Evolutionary conservation across 495 filamentous ascomycete species (phyloP), one percentile per base, ranked within the genome.

Genomic region (Mycothermus thermophilus): DNA sequence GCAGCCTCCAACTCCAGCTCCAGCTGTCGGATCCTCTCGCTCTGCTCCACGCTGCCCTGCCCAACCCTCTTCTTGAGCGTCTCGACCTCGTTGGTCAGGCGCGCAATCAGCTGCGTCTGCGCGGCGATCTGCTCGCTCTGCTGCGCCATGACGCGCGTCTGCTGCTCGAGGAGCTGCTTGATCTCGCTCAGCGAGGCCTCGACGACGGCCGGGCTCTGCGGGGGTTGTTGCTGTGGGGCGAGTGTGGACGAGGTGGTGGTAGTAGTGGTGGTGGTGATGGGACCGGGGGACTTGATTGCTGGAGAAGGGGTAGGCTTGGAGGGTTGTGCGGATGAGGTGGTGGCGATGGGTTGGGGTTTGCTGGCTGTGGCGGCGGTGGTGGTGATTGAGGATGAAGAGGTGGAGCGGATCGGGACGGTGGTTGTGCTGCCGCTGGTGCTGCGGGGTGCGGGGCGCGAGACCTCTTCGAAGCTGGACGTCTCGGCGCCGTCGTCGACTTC

Each of bases 391-490:
- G 22, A 25, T 6, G 6, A 11, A 11, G 53, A 44, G 30, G 54
- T 44, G 30, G 41, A 35, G 2, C 41, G 41, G 32, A 44, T 31
- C 3, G 54, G 44, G 23, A 48, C 43, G 27, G 53, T 40, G 21
- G 52, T 47, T n/a, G n/a, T n/a, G n/a, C n/a, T n/a, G 6, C 6
- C 11, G 22, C 22, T 25, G 22, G 22, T 6, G 22, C 22, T 6
- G 26, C 62, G 57, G 32, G 63, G 54, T 2, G 51, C 33, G 7
- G 64, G 66, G 45, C 80, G 80, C n/a, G 79, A 44, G 13, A 84
- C 66, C 46, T 88, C 80, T 50, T 93, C 80, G 48, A 94, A 94
- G 58, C 76, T 80, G 4, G 80, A 85, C 9, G 71, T 66, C 29
- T 84, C 80, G 32, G 77, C 74, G 24, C 54, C 62, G 3, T 75